Evolutionary conservation across 108 stramenopile species (phyloP).

Genomic region (Skeletonema costatum): DNA sequence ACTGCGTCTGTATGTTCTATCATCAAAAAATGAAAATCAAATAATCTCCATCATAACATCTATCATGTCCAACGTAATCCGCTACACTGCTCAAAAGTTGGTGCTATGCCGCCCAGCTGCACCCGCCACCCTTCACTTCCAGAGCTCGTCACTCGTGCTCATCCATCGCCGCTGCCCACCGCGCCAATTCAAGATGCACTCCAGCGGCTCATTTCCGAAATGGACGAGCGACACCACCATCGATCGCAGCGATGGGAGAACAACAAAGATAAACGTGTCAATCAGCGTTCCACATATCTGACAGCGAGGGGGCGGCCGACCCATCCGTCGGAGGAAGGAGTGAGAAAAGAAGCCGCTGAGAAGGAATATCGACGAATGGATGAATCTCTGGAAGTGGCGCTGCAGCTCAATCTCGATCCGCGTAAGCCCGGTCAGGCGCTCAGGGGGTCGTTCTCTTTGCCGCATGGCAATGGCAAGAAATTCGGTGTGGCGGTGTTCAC

Average conservation of each 20-base stretch:
- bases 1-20: too few species aligned
- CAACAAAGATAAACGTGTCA: constrained; percentile 28
- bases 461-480: constrained; percentile 91
- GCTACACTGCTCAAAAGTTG: neutral
- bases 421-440: constrained; percentile 93
- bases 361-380: constrained; percentile 64
- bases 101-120: neutral
- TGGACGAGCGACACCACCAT: constrained; percentile 46
- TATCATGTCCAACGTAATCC: constrained; percentile 1
- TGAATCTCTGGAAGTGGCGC: constrained; percentile 88
- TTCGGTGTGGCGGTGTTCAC: constrained; percentile 93
- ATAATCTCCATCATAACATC: too few species aligned
- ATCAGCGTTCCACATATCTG: constrained; percentile 47
- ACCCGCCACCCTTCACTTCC: neutral
- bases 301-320: constrained; percentile 6
- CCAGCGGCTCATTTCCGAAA: constrained; percentile 52
- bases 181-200: constrained; percentile 53
- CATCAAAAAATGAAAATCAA: too few species aligned
- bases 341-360: constrained; percentile 10
- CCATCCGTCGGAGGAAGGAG: constrained; percentile 16
- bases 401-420: constrained; percentile 93
- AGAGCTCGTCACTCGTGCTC: constrained; percentile 50
- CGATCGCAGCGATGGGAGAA: constrained; percentile 55
- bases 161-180: constrained; percentile 55
- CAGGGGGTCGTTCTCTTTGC: constrained; percentile 84